Base-by-base conservation (phyloP, 129 eudicot species). In the Lonicera japonica region DNA sequence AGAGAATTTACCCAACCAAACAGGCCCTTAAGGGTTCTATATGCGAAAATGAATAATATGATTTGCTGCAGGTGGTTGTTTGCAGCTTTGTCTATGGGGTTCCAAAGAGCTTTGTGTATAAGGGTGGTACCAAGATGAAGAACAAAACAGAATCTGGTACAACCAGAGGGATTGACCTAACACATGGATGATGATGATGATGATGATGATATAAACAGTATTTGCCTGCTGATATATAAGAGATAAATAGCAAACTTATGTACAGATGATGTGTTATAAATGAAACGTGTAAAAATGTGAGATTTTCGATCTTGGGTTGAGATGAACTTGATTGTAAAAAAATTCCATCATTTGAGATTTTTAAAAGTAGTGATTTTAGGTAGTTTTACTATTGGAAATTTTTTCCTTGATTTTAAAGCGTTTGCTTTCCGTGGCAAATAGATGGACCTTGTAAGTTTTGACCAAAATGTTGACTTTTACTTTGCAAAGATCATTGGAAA, bases 81-180 rank as follows among this genome's bases (percentile, higher is more conserved):
- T 78, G 97, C 85, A 90, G 95, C 70, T 90, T 90, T 70, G 86
- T 90, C 9, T 86, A 86, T 21, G 97, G 36, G 36, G 4, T 29
- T 29, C 6, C 36, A 2, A 29, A 29, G 36, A 29, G 36, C 36
- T 29, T 1, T 29, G 36, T 29, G 4, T 29, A 29, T 29, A 29
- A 29, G 36, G 6, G 97, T 57, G 70, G 65, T 73, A 19, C 77
- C 0, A 86, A 83, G 75, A 59, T 64, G 8, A 83, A 89, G 80
- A 57, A 17, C 54, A 72, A 63, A 46, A 11, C 70, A 19, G 90
- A 87, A 60, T 67, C 76, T 10, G 73, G 53, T 12, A 40, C 77
- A 1, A 78, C 76, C 70, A 70, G 83, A 20, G 95, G 80, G 69
- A 86, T 90, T 46, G 92, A 90, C 77, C 80, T 90, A 74, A 80